Base-by-base conservation (phyloP, 345 rosid species). In the Euclidium syriacum region DNA sequence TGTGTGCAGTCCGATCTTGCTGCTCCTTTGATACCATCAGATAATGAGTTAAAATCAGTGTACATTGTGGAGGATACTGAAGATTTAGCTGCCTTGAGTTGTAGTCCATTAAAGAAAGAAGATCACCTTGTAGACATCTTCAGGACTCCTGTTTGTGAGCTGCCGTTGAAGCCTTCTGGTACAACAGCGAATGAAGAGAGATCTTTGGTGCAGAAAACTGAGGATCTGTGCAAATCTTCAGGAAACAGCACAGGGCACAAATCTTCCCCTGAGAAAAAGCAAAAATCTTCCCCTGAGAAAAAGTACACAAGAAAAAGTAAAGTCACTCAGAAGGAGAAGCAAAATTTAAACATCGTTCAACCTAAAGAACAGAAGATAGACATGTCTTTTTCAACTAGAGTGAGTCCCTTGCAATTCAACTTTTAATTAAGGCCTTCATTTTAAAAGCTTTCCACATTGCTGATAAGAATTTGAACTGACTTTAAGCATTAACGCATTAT, bases 331-430 rank as follows among this genome's bases (percentile, higher is more conserved):
- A 80, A 73, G 61, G 47, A 64, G 48, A 71, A 60, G 67, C 73
- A 54, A 65, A 81, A 64, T 15, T 7, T 26, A 8, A 67, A 70
- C 65, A 59, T 68, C 6, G 1, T 65, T 35, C 69, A 1, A 42
- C 44, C 41, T 52, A 81, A 74, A 77, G 82, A 84, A 40, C 64
- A 58, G 51, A 79, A 39, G 75, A 76, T 69, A 61, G 41, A 55
- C 69, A 70, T 53, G 30, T 50, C 64, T 36, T 27, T 62, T 65
- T 51, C 73, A 58, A 61, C 52, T 40, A 65, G 53, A 55, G 85
- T 83, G 52, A 76, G 72, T 25, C 75, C 40, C 52, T 26, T 62
- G 6, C 40, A 36, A 0, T 49, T 16, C 10, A 26, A 49, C 0
- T 23, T 38, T 43, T 47, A 22, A 16, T 59, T 36, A 19, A 6